These are phyloP conservation scores for Penicillium sclerotiorum DNA, from an alignment of 2,329 filamentous ascomycete genomes.

Conservation along the genomic window DNA sequence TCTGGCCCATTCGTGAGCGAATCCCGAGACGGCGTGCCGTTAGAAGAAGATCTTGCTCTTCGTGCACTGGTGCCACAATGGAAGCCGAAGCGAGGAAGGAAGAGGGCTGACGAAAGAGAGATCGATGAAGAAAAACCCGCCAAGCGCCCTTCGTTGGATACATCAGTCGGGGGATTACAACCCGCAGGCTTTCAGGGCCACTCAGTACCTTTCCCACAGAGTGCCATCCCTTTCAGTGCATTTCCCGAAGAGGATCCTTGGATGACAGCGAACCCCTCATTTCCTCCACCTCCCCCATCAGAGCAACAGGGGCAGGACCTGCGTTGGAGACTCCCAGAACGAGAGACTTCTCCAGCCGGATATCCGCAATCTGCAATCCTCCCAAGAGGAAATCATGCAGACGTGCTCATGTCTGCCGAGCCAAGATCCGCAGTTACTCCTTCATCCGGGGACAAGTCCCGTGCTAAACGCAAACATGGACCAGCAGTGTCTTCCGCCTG, in stretches of 20 bases:
- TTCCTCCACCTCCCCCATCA: conserved; percentile 29
- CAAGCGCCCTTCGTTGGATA: conserved; percentile 66
- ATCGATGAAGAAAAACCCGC: conserved; percentile 56
- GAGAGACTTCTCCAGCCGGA: conserved; percentile 64
- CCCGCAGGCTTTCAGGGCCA: conserved; percentile 43
- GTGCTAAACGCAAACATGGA: conserved; percentile 65
- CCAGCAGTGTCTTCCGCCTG: conserved; percentile 90
- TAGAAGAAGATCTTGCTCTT: conserved; percentile 87
- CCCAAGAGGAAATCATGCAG: conserved; percentile 48
- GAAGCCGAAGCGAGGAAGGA: conserved; percentile 62
- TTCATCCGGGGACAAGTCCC: conserved; percentile 50
- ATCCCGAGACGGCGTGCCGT: conserved; percentile 76
- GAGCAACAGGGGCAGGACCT: conserved; percentile 37
- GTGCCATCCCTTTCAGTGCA: conserved; percentile 55
- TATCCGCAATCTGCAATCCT: conserved; percentile 81
- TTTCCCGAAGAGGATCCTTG: conserved; percentile 56
- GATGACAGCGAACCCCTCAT: conserved; percentile 47
- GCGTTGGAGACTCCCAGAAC: conserved; percentile 55
- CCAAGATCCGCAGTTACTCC: conserved; percentile 75
- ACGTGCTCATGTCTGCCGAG: conserved; percentile 48
- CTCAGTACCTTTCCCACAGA: conserved; percentile 53
- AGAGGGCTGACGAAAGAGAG: conserved; percentile 65
- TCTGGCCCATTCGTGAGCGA: conserved; percentile 64
- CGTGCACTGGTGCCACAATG: conserved; percentile 79
- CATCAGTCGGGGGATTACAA: conserved; percentile 51